Percentiles rank a stretch among this genome's conserved stretches.
These are phyloP conservation scores for Fabrea salina DNA, from an alignment of 169 alveolate genomes.

Conservation along the genomic window DNA sequence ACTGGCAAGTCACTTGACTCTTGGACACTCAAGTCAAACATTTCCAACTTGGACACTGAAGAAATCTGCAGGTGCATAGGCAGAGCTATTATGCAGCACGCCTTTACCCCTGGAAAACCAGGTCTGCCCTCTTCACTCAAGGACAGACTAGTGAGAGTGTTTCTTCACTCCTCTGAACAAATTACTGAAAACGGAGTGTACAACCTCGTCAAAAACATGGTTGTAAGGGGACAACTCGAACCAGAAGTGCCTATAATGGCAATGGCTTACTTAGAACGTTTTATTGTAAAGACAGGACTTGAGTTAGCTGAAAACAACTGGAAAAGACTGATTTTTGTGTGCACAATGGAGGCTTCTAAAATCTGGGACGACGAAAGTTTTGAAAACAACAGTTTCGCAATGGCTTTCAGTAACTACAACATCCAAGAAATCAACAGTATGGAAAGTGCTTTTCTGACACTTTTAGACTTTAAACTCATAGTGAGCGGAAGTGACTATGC, in stretches of 20 bases:
- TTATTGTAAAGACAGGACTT: conserved; percentile 68
- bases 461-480: conserved; percentile 66
- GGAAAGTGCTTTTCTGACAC: conserved; percentile 74
- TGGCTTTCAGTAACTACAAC: conserved; percentile 74
- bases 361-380: conserved; percentile 88
- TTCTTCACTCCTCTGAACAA: conserved; percentile 20
- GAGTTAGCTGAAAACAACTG: conserved; percentile 70
- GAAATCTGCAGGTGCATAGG: conserved; percentile 64
- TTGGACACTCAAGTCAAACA: conserved; percentile 49
- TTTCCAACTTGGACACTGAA: conserved; percentile 57
- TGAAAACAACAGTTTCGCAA: conserved; percentile 83
- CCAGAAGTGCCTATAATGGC: conserved; percentile 78
- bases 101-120: too few relatives aligned
- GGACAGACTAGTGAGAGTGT: not conserved
- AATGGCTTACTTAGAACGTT: conserved; percentile 81
- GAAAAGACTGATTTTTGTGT: conserved; percentile 71
- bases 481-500: conserved; percentile 81
- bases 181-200: conserved; percentile 56
- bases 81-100: conserved; percentile 51
- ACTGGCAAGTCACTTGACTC: conserved; percentile 53
- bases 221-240: conserved; percentile 79
- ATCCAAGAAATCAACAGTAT: conserved; percentile 73
- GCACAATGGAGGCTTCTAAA: conserved; percentile 74
- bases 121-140: not conserved
- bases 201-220: conserved; percentile 77